Evolutionary conservation across 495 filamentous ascomycete species (phyloP), one percentile per base, ranked within the genome.

Genomic region (Terfezia boudieri): DNA sequence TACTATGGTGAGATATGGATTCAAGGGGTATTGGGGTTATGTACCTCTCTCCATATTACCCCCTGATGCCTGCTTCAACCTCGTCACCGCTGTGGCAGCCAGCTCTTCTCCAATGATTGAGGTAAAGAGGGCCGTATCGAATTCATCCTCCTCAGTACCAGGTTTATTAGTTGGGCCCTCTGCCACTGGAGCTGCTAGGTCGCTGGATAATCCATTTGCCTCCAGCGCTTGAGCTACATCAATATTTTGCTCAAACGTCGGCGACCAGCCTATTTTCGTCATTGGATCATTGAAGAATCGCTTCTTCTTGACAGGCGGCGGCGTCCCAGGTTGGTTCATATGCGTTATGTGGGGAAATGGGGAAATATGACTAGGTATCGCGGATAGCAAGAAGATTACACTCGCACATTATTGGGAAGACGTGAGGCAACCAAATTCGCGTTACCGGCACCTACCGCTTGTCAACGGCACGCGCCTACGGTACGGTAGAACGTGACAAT

Each of bases 31-130:
- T 43, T 43, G 38, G 9, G 20, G 10, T 14, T 4, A 37, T 56
- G 16, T 59, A 70, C 69, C 69, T 59, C 67, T 63, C 56, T 75
- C 68, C 37, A 73, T 65, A 58, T 74, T 66, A 32, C 66, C 61
- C 8, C 64, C 67, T 35, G 69, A 68, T 22, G 55, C 55, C 11
- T 66, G 57, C 49, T 66, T 61, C 43, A 75, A 57, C 43, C 54
- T 64, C 41, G 57, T 55, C 20, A 73, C 14, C 7, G 52, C 58
- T 3, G 53, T 36, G 11, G 41, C 36, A 23, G 61, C n/a, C 2
- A 68, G 53, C n/a, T 67, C 52, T 50, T 63, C 64, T 17, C 64
- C 64, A 36, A 61, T 55, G 37, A 68, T 54, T 11, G 58, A 37
- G 41, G 54, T 52, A 49, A 66, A 66, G 5, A 67, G 48, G 36